Percentiles rank a stretch among this genome's conserved stretches.
Conservation (phyloP, 2,329 filamentous ascomycete species). For the Penicillium sp. region DNA sequence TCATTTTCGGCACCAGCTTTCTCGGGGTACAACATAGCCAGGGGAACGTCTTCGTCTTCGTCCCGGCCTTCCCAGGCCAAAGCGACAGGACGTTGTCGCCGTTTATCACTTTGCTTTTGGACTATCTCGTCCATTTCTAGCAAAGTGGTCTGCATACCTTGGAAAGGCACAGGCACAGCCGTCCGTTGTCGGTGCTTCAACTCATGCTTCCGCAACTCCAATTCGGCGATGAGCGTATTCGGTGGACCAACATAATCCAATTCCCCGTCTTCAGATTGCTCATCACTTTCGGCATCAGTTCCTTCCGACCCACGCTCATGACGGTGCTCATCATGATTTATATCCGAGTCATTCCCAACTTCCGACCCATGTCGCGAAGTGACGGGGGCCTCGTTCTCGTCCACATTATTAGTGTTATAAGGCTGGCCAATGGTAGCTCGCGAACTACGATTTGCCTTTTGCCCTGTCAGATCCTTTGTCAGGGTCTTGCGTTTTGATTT, state of each 20-base stretch:
- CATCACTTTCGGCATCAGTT: constrained; percentile 18
- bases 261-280: constrained; percentile 19
- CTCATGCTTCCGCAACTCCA: constrained; percentile 86
- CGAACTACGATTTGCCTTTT: constrained; percentile 32
- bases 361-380: not conserved
- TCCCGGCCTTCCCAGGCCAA: constrained; percentile 78
- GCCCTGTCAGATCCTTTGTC: constrained; percentile 21
- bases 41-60: constrained; percentile 79
- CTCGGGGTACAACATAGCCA: constrained; percentile 72
- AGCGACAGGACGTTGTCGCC: constrained; percentile 71
- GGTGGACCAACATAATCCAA: constrained; percentile 65
- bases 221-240: constrained; percentile 85
- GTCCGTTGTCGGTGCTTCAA: constrained; percentile 76
- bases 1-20: constrained; percentile 34
- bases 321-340: constrained; percentile 16
- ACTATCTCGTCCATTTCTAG: constrained; percentile 87
- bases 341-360: constrained; percentile 13
- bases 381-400: not conserved
- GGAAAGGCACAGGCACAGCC: constrained; percentile 54
- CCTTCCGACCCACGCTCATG: constrained; percentile 8
- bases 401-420: constrained; percentile 10
- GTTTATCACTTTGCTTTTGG: constrained; percentile 71
- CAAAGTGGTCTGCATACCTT: constrained; percentile 83
- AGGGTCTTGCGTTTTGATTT: constrained; percentile 30
- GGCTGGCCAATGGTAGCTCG: constrained; percentile 27